Base-by-base conservation (phyloP, 805 yeast genomes). In the Ogataea saltuana region DNA sequence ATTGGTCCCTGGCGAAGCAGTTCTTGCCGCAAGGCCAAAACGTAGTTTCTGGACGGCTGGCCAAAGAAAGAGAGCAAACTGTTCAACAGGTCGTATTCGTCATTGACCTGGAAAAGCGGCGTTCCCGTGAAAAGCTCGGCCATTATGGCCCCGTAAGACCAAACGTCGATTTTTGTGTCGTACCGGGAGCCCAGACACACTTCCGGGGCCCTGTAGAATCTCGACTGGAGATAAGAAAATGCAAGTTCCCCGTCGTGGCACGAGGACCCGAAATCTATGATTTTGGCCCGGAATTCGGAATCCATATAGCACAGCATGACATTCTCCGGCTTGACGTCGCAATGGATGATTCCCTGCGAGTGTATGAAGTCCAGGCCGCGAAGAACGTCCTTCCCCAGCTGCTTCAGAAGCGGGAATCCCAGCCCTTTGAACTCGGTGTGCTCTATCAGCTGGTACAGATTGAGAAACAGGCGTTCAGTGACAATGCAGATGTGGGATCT, bases 101-200 rank as follows among this genome's bases (percentile, higher is more conserved):
- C 70, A 32, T 64, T 67, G 1, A 77, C 79, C 4, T 80, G 76
- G 28, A 78, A 68, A 10, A 76, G 46, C 0, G 64, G 78, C 47
- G 22, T 69, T 50, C 83, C 83, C 54, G 50, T 72, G 53, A 85
- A 90, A 36, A 91, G 68, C 63, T 93, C 99, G 1, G 93, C 95
- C 25, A 88, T 79, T 39, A 93, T 88, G 60, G 97, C 86, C 0
- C 96, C 99, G 33, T 90, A 69, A 0, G 98, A 91, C 99, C 99
- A 93, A 81, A 91, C 67, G 53, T 78, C 83, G 27, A 78, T 77
- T 50, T 66, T 71, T n/a, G 61, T 59, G 46, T 68, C 59, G 54
- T 84, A 85, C 25, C 79, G 67, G 9, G 85, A 76, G 1, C 91
- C 93, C 3, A 85, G 42, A 9, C 82, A 65, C 4, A 85, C 83